phyloP scores from a whole-genome alignment of 2,329 filamentous ascomycete species.

The Neocatenulostroma microsporum region DNA sequence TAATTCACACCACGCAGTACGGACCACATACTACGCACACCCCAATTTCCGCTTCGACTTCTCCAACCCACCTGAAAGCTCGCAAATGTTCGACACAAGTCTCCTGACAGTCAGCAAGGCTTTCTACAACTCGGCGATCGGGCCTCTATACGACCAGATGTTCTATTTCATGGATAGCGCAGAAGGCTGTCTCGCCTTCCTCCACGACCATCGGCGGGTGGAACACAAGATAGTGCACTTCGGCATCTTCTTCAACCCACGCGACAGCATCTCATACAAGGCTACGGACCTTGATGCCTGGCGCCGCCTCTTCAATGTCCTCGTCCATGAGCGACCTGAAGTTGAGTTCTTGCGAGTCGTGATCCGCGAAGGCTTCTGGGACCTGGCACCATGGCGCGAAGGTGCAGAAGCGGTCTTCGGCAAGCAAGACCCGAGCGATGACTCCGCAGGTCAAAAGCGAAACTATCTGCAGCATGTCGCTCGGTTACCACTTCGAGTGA shows the following conservation, averaged over 20 bases:
- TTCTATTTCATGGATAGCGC: background rate
- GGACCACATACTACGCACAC: too few species aligned
- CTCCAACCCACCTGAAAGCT: too few species aligned
- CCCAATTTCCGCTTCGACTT: too few species aligned
- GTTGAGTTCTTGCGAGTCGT: background rate
- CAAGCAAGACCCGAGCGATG: too few species aligned
- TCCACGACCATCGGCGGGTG: background rate
- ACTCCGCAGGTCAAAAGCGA: too few species aligned
- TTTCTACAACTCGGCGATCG: too few species aligned
- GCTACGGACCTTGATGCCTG: background rate
- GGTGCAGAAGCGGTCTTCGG: background rate
- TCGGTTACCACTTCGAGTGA: too few species aligned
- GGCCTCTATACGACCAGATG: background rate
- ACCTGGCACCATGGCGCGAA: background rate
- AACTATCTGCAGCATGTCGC: too few species aligned
- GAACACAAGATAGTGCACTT: background rate
- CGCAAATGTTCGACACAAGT: too few species aligned
- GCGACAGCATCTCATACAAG: background rate
- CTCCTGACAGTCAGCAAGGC: too few species aligned
- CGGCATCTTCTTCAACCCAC: background rate
- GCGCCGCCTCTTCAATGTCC: constrained; percentile 1
- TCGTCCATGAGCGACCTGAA: background rate
- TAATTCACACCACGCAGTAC: too few species aligned
- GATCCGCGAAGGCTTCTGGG: constrained; percentile 1
- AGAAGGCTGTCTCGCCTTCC: background rate